Evolutionary conservation across 805 yeast species (phyloP).

Genomic region (Maudiozyma saulgeensis): DNA sequence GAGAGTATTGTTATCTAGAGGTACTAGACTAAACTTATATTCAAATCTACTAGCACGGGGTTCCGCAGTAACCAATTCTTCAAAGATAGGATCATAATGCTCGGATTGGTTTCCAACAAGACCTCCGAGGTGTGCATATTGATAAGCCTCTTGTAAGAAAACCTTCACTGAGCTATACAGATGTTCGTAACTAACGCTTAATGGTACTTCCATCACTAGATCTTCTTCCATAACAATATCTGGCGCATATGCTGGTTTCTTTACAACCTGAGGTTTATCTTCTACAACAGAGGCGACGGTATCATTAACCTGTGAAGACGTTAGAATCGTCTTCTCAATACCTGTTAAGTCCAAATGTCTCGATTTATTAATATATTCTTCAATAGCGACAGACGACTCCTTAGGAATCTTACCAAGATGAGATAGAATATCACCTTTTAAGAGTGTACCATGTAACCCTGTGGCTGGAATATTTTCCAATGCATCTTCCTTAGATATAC

Average conservation of each 20-base stretch:
- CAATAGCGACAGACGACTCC: slow-evolving; percentile 43
- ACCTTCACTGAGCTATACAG: slow-evolving; percentile 37
- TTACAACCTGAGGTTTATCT: slow-evolving; percentile 1
- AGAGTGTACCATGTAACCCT: slow-evolving; percentile 80
- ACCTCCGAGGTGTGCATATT: slow-evolving; percentile 22
- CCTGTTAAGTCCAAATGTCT: slow-evolving; percentile 65
- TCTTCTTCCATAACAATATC: slow-evolving; percentile 19
- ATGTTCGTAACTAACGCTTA: slow-evolving; percentile 25
- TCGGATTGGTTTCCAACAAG: slow-evolving; percentile 31
- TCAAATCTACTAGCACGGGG: slow-evolving; percentile 21
- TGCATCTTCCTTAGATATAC: slow-evolving; percentile 64
- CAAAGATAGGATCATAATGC: slow-evolving; percentile 51
- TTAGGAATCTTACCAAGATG: slow-evolving; percentile 62
- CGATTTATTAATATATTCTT: slow-evolving; percentile 45
- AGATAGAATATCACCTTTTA: slow-evolving; percentile 88
- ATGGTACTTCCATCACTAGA: slow-evolving; percentile 23
- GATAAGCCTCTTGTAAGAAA: slow-evolving; percentile 39
- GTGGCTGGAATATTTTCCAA: slow-evolving; percentile 63
- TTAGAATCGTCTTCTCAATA: slow-evolving; percentile 34
- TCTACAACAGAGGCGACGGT: not conserved
- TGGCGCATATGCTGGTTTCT: slow-evolving; percentile 15
- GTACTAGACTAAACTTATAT: slow-evolving; percentile 13
- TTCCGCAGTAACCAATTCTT: slow-evolving; percentile 42
- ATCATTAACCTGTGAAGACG: not conserved
- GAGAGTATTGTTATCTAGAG: slow-evolving; percentile 5